Conservation (phyloP, 169 alveolate genomes). For the Eimeria zaria region DNA sequence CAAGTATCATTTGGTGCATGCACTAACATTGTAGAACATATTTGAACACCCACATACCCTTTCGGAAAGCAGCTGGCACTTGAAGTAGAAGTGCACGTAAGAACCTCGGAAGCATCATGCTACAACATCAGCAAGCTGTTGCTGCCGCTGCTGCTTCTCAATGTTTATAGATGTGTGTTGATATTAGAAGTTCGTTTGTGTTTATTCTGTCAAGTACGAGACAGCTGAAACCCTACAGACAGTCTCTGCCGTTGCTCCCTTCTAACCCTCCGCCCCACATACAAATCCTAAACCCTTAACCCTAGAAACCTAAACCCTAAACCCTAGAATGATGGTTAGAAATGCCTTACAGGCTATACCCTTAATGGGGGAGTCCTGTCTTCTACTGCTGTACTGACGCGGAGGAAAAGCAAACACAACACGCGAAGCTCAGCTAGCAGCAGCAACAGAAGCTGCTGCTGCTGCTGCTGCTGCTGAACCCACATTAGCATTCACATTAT, state of each 20-base stretch:
- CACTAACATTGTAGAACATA: too few species aligned
- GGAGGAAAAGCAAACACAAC: not conserved
- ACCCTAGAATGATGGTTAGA: not conserved
- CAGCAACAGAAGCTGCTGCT: not conserved
- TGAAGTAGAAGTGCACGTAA: too few species aligned
- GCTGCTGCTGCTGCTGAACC: conserved; percentile 36
- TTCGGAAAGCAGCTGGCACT: too few species aligned
- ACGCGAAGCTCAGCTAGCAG: not conserved
- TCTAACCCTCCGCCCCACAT: not conserved
- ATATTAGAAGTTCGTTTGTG: too few species aligned
- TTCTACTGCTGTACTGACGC: not conserved
- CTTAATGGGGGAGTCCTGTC: not conserved
- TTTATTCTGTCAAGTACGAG: too few species aligned
- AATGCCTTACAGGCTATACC: not conserved
- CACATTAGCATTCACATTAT: not conserved
- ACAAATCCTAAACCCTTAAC: conserved; percentile 1
- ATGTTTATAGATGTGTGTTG: too few species aligned
- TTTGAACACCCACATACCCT: too few species aligned
- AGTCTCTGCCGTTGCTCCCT: not conserved
- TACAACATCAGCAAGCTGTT: too few species aligned
- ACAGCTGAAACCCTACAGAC: too few species aligned
- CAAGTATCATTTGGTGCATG: too few species aligned
- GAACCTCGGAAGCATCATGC: too few species aligned
- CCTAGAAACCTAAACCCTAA: conserved; percentile 12
- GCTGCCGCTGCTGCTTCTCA: too few species aligned